Conservation (phyloP, 2,329 filamentous ascomycete genomes). For the Periconia macrospinosa region DNA sequence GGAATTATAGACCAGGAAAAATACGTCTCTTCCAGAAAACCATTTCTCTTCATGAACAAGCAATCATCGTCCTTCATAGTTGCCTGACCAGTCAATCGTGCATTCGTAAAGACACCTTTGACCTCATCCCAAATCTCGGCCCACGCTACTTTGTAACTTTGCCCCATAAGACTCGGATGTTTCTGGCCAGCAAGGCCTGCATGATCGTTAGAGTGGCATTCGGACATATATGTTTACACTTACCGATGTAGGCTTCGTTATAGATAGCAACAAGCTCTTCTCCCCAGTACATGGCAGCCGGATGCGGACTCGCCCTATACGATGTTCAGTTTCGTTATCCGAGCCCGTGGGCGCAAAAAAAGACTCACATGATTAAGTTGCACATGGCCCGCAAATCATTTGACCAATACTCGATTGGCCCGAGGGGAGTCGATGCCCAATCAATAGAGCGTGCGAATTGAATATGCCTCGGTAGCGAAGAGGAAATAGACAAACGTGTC, state of each 20-base stretch:
- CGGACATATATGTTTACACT: neutral
- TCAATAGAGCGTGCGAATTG: slow-evolving; percentile 71
- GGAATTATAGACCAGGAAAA: slow-evolving; percentile 84
- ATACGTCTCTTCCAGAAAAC: slow-evolving; percentile 76
- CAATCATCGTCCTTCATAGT: slow-evolving; percentile 84
- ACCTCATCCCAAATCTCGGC: slow-evolving; percentile 74
- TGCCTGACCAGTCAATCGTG: slow-evolving; percentile 70
- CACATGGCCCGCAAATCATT: slow-evolving; percentile 75
- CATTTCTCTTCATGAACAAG: slow-evolving; percentile 70
- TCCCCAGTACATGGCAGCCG: slow-evolving; percentile 80
- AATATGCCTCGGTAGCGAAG: slow-evolving; percentile 69
- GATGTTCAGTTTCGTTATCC: slow-evolving; percentile 2
- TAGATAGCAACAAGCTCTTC: slow-evolving; percentile 69
- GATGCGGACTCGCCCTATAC: slow-evolving; percentile 46
- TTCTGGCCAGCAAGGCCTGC: slow-evolving; percentile 70
- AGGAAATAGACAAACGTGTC: slow-evolving; percentile 69
- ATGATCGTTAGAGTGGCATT: neutral
- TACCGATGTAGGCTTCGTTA: slow-evolving; percentile 67
- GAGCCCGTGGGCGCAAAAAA: neutral
- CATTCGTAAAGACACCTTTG: slow-evolving; percentile 67
- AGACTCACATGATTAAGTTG: slow-evolving; percentile 70
- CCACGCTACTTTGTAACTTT: slow-evolving; percentile 70
- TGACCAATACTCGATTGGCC: slow-evolving; percentile 74
- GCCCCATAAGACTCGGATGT: slow-evolving; percentile 75
- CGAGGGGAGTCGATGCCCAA: slow-evolving; percentile 73